phyloP scores from a whole-genome alignment of 768 basidiomycete genomes.

The Lactifluus pinguis region DNA sequence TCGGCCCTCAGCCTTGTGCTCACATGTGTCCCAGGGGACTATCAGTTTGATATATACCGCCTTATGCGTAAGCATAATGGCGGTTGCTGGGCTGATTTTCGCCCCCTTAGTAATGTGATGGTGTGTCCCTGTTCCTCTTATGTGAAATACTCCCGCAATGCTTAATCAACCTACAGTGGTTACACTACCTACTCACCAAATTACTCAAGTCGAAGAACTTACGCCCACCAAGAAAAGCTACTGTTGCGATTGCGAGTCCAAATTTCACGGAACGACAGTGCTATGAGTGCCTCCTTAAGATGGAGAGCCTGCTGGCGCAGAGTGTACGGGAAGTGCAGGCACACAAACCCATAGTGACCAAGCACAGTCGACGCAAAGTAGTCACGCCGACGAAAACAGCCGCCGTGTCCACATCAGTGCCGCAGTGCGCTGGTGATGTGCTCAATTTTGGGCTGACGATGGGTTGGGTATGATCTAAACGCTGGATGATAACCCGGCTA shows the following conservation, averaged over 20 bases:
- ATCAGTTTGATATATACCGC: slow-evolving; percentile 93
- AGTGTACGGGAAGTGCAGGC: slow-evolving; percentile 34
- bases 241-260: slow-evolving; percentile 19
- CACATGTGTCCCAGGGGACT: slow-evolving; percentile 48
- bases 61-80: slow-evolving; percentile 64
- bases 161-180: slow-evolving; percentile 52
- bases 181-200: slow-evolving; percentile 75
- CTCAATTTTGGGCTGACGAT: slow-evolving; percentile 49
- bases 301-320: slow-evolving; percentile 48
- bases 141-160: not conserved
- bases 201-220: slow-evolving; percentile 63
- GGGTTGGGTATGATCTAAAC: slow-evolving; percentile 43
- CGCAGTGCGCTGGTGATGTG: slow-evolving; percentile 47
- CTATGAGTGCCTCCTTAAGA: slow-evolving; percentile 57
- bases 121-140: slow-evolving; percentile 35
- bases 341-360: slow-evolving; percentile 26
- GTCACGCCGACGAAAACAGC: slow-evolving; percentile 21
- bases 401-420: slow-evolving; percentile 9
- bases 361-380: slow-evolving; percentile 33
- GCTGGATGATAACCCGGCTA: not conserved
- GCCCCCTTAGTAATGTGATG: slow-evolving; percentile 84
- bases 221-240: slow-evolving; percentile 30
- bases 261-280: slow-evolving; percentile 59
- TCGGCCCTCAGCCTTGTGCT: not conserved
- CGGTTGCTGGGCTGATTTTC: slow-evolving; percentile 64